Evolutionary conservation across 495 filamentous ascomycete genomes (phyloP).

Genomic region (Penicillium chermesinum): DNA sequence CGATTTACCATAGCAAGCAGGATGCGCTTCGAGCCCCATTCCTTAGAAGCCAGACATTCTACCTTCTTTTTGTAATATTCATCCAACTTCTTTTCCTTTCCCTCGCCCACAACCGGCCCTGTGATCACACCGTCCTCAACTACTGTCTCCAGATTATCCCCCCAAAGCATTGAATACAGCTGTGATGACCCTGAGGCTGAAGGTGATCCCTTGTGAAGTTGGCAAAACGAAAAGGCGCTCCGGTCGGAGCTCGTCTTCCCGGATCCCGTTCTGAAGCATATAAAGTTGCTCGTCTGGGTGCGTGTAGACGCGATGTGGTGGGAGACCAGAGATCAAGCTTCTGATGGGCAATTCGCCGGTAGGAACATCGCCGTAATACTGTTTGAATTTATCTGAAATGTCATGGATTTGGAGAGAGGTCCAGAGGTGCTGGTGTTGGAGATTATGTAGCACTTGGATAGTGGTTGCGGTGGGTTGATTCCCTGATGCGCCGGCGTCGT

Average conservation of each 20-base stretch:
- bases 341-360: slow-evolving; percentile 26
- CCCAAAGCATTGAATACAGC: slow-evolving; percentile 73
- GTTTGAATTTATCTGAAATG: slow-evolving; percentile 20
- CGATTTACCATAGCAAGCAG: slow-evolving; percentile 72
- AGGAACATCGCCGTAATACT: not conserved
- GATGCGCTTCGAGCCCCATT: slow-evolving; percentile 60
- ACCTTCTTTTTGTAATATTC: slow-evolving; percentile 37
- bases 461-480: slow-evolving; percentile 49
- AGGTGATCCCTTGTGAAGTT: slow-evolving; percentile 72
- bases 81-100: slow-evolving; percentile 30
- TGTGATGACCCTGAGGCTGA: slow-evolving; percentile 70
- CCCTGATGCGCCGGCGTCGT: slow-evolving; percentile 17
- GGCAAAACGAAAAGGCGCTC: slow-evolving; percentile 87
- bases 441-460: slow-evolving; percentile 68
- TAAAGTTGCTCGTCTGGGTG: slow-evolving; percentile 91
- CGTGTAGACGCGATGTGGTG: slow-evolving; percentile 77
- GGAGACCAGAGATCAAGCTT: slow-evolving; percentile 77
- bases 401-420: slow-evolving; percentile 58
- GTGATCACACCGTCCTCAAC: slow-evolving; percentile 23
- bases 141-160: slow-evolving; percentile 2
- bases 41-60: slow-evolving; percentile 22
- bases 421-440: slow-evolving; percentile 87
- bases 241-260: slow-evolving; percentile 45
- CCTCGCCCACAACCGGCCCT: slow-evolving; percentile 8
- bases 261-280: slow-evolving; percentile 54